A percentile compares a stretch with the other conserved stretches of the same genome.
Evolutionary conservation across 148 eudicot species (phyloP).

Genomic region (Tetragonia tetragonoides): DNA sequence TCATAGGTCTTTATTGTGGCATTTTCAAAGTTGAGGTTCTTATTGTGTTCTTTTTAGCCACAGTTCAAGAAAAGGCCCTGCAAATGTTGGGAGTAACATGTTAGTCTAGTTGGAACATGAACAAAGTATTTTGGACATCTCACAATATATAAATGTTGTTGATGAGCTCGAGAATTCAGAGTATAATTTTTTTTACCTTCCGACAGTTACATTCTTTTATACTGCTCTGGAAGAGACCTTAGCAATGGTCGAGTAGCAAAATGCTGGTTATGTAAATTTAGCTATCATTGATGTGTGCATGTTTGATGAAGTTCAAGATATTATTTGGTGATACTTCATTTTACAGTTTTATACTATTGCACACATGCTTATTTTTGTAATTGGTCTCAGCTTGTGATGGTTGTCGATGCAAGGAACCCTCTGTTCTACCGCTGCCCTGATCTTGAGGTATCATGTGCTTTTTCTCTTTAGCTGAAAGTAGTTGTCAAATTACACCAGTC

Average conservation of each 20-base stretch:
- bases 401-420: conserved; percentile 96
- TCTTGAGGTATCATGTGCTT: conserved; percentile 65
- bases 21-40: too few relatives aligned
- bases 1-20: too few relatives aligned
- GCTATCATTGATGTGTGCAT: not conserved
- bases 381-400: conserved; percentile 88
- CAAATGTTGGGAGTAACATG: not conserved
- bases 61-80: not conserved
- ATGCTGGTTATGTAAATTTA: not conserved
- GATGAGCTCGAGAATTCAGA: not conserved
- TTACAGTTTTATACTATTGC: too few relatives aligned
- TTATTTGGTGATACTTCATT: not conserved
- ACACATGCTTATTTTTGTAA: conserved; percentile 12
- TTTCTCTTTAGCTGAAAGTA: conserved; percentile 13
- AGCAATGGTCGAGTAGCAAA: not conserved
- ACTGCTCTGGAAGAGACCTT: not conserved
- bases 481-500: not conserved
- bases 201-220: not conserved
- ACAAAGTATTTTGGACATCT: not conserved
- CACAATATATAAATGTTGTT: not conserved
- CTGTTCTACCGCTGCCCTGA: conserved; percentile 97
- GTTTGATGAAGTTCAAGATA: not conserved
- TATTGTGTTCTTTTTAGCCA: too few relatives aligned
- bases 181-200: not conserved
- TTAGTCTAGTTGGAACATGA: not conserved